These are phyloP conservation scores for Chlorella sp. DNA, from an alignment of 139 green algal genomes.

Conservation along the genomic window DNA sequence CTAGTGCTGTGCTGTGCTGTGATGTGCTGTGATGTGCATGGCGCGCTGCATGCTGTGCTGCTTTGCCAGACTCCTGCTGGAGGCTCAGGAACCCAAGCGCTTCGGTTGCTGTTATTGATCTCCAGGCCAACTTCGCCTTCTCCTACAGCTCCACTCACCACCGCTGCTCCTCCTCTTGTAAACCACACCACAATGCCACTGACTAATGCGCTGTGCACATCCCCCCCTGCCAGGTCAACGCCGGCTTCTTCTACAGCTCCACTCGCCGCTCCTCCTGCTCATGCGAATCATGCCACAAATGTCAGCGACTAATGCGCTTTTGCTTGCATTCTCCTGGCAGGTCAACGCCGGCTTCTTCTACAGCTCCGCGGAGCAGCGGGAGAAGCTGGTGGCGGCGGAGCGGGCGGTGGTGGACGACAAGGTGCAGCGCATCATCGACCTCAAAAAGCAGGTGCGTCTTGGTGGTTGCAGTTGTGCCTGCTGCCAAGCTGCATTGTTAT, in stretches of 20 bases:
- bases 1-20: not conserved
- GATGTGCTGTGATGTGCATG: not conserved
- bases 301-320: not conserved
- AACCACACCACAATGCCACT: too few species aligned
- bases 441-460: constrained; percentile 88
- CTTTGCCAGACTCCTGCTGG: too few species aligned
- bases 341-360: constrained; percentile 99
- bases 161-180: too few species aligned
- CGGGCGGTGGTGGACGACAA: constrained; percentile 91
- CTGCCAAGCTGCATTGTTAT: not conserved
- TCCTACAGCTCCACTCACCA: too few species aligned
- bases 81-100: too few species aligned
- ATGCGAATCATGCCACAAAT: not conserved
- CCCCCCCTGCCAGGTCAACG: too few species aligned
- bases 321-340: constrained; percentile 23
- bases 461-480: not conserved
- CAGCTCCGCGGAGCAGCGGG: constrained; percentile 92
- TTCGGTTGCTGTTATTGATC: too few species aligned
- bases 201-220: too few species aligned
- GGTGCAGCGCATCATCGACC: constrained; percentile 92
- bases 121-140: too few species aligned
- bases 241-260: too few species aligned
- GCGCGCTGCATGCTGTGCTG: too few species aligned
- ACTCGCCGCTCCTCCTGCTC: too few species aligned
- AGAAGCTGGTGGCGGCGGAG: constrained; percentile 97